Base-by-base conservation (phyloP, 352 stramenopile species). In the Phytopythium helicoides region DNA sequence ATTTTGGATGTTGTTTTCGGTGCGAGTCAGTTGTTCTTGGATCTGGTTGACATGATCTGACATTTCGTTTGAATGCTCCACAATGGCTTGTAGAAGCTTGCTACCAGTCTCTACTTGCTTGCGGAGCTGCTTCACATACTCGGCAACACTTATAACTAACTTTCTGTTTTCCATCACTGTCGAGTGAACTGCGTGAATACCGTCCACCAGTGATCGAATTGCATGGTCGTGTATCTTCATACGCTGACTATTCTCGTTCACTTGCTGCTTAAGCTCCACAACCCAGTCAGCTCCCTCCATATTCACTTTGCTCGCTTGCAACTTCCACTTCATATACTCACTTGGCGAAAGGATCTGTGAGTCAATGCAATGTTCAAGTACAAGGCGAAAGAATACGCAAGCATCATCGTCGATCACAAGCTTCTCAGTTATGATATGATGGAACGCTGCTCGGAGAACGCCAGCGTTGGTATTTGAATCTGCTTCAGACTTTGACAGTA, bases 241-340 rank as follows among this genome's bases (percentile, higher is more conserved):
- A 7, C 57, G 57, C 42, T 47, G 54, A 3, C 49, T 53, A 25
- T 64, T 58, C 1, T 46, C 7, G 14, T 66, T 39, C 2, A 75
- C 46, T 0, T 57, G 51, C 0, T 37, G 47, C 54, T 75, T 67
- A 18, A 75, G 64, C 36, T 71, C 66, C 14, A 36, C 19, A 1
- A 71, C 66, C 62, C 66, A 75, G 18, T 53, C 66, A 0, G 52
- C 52, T 26, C 64, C 68, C 38, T 62, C 62, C 10, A 62, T 53
- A 45, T 71, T 71, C n/a, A 68, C 57, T 14, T 75, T 71, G 4
- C 60, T 67, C 6, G 56, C 58, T 48, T 68, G 55, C 6, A 67
- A 21, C 25, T 68, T 53, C 38, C 61, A 61, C n/a, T 65, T 44
- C 6, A 68, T 38, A 5, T 62, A 18, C 26, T 71, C 62, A n/a